Evolutionary conservation across 139 green algal species (phyloP), one percentile per base, ranked within the genome.

Genomic region (Tetraselmis chui): DNA sequence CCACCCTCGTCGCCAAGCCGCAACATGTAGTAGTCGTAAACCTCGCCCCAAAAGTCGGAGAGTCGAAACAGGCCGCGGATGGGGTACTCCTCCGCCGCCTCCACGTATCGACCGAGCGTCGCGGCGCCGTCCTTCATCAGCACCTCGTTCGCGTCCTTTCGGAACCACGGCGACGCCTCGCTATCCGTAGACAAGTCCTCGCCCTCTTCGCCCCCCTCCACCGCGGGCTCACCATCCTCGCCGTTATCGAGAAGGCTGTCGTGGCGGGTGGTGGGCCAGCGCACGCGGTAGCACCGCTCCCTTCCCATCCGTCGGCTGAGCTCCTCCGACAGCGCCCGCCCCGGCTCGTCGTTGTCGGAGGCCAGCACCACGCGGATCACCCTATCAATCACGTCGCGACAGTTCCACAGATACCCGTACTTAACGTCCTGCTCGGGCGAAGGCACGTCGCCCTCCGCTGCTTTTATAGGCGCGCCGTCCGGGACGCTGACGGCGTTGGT

Each of bases 101-200:
- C 88, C 18, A 98, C 32, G 23, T 89, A 92, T 5, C 30, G 80
- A 11, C 59, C 76, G 78, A 98, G 82, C 26, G 83, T 86, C 11
- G 88, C 83, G 0, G 84, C 75, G 0, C 94, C 94, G 79, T 97
- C 90, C 31, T 83, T 81, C 79, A 95, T 80, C 75, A 98, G 86
- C 76, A 97, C 91, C 82, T 98, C 95, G 84, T 98, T 98, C 11
- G 95, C 95, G 83, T 98, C 95, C 88, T 98, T 98, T 32, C 91
- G 81, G n/a, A 85, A 84, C 59, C 59, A 86, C 18, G 30, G 29
- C 1, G 59, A 79, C 28, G 79, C 81, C n/a, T n/a, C 11, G n/a
- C n/a, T n/a, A n/a, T n/a, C n/a, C n/a, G n/a, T n/a, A n/a, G n/a
- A n/a, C n/a, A n/a, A n/a, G n/a, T n/a, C n/a, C 23, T 25, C 59